Evolutionary conservation across 257 asterid genomes (phyloP), one percentile per base, ranked within the genome.

Genomic region (Parsonsia alboflavescens): DNA sequence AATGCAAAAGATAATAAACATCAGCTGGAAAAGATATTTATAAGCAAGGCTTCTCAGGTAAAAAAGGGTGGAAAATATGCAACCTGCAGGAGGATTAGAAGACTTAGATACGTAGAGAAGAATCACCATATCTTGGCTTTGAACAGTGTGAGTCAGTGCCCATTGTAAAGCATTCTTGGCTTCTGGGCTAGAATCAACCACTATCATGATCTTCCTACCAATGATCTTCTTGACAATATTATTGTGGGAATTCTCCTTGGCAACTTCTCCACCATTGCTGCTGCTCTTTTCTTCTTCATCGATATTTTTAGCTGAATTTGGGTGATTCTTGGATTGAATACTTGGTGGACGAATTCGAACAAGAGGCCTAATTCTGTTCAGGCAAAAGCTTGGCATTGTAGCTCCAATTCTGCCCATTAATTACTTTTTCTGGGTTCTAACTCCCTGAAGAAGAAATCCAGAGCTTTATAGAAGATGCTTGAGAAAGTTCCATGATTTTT

Each of bases 181-280:
- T 82, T 86, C 96, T 45, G 71, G 57, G 71, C 90, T 86, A 15
- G 90, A 75, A 73, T 92, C 97, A 8, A 92, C 89, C 64, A 92
- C 89, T 70, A 92, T 86, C 95, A 92, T 85, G 61, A 92, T 86
- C 83, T 82, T 89, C 85, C 96, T 85, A 65, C 90, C 96, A 79
- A 78, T 77, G 1, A 72, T 7, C 1, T 33, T 33, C 39, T 33
- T 33, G 39, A 33, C 39, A 33, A 33, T 33, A 33, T 33, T n/a
- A n/a, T n/a, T n/a, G n/a, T n/a, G n/a, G n/a, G n/a, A 39, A n/a
- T 33, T 54, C 0, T 80, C 67, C 9, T 57, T 71, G 42, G 36
- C 80, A 52, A 28, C 73, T 46, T 4, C 26, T 53, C 50, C 53
- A 74, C 65, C 76, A 24, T 8, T 63, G 10, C 71, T 63, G 10